Evolutionary conservation across 2,329 filamentous ascomycete genomes (phyloP).

Genomic region (Gaeumannomyces sp.): DNA sequence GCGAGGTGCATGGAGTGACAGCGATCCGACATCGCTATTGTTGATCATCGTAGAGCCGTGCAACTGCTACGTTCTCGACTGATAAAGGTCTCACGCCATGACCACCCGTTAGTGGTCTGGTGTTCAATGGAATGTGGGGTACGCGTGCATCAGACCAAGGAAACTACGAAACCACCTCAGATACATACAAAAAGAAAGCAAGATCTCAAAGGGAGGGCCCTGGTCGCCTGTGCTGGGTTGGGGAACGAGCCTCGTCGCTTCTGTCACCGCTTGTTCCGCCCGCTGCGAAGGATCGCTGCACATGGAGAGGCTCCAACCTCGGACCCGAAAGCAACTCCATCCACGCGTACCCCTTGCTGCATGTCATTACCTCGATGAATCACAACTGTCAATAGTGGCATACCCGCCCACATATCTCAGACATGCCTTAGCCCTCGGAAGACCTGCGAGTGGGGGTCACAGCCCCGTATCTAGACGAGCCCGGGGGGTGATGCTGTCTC

Average conservation of each 20-base stretch:
- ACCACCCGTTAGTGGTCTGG: too few species aligned
- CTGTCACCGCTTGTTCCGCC: neutral
- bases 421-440: neutral
- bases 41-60: neutral
- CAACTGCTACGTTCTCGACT: neutral
- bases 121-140: neutral
- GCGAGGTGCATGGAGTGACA: neutral
- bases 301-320: neutral
- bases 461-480: neutral
- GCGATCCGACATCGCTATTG: neutral
- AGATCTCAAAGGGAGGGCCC: neutral
- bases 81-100: neutral
- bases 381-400: neutral
- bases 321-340: neutral
- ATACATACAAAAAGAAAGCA: neutral
- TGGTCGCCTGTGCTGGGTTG: too few species aligned
- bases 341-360: neutral
- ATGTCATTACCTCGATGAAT: neutral
- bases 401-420: neutral
- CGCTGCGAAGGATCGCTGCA: neutral
- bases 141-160: neutral
- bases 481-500: neutral
- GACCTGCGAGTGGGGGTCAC: neutral
- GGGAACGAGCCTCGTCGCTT: neutral
- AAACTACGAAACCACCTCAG: too few species aligned